Percentiles rank a stretch among this genome's conserved stretches.
Evolutionary conservation across 2,329 filamentous ascomycete species (phyloP).

Genomic region (Aspergillus thermomutatus): DNA sequence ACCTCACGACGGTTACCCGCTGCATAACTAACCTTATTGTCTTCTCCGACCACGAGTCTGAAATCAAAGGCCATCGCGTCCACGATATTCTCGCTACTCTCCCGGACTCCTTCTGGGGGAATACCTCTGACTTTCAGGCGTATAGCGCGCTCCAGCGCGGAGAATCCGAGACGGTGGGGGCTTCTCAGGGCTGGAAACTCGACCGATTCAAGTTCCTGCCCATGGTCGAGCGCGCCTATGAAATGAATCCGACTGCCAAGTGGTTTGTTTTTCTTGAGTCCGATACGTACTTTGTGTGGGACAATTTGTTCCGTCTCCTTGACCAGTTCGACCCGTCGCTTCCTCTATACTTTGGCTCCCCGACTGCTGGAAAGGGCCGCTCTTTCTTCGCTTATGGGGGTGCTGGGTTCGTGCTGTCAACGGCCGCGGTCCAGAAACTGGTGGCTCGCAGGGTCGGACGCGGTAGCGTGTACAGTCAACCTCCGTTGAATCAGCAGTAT

Average conservation of each 20-base stretch:
- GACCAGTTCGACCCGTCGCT: conserved; percentile 46
- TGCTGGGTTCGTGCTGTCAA: conserved; percentile 47
- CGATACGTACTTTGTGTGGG: conserved; percentile 51
- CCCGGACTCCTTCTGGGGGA: conserved; percentile 38
- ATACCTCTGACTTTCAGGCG: conserved; percentile 36
- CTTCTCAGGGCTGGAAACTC: conserved; percentile 49
- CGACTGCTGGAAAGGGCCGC: conserved; percentile 37
- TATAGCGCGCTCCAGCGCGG: conserved; percentile 43
- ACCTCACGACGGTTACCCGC: background rate
- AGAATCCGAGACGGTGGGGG: conserved; percentile 25
- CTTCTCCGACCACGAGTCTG: background rate
- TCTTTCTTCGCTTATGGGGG: conserved; percentile 51
- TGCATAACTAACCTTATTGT: background rate
- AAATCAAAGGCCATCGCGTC: conserved; percentile 41
- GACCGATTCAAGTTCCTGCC: conserved; percentile 59
- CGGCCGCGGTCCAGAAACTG: conserved; percentile 44
- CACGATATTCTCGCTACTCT: conserved; percentile 49
- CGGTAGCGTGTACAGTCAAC: conserved; percentile 39
- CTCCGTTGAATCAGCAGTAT: conserved; percentile 40
- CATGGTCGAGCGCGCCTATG: conserved; percentile 52
- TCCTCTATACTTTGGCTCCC: conserved; percentile 50
- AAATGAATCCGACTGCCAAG: conserved; percentile 45
- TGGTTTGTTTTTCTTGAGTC: conserved; percentile 59
- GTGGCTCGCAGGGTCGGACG: conserved; percentile 17
- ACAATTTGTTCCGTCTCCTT: conserved; percentile 48